Evolutionary conservation across 352 stramenopile species (phyloP), one percentile per base, ranked within the genome.

Genomic region (Globisporangium megalacanthum): DNA sequence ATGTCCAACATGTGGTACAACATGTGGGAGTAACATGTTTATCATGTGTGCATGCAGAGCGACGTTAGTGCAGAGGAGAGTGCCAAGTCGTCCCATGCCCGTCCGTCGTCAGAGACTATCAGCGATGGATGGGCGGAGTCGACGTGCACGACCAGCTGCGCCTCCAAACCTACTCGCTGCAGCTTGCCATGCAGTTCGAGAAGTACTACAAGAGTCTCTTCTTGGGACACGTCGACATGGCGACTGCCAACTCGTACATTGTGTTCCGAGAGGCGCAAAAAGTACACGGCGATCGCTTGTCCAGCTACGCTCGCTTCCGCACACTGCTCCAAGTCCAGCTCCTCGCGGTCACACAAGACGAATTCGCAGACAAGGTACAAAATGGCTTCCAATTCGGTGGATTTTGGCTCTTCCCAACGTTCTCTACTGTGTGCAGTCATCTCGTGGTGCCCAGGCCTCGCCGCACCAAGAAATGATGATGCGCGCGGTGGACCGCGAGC

Each of bases 171-270:
- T 51, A 51, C 46, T 51, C 46, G 14, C 9, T 35, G 2, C 46
- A 51, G 19, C 19, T 51, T 4, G 13, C 46, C 8, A 8, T 51
- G 19, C 46, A 22, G 6, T 51, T 51, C 22, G 35, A 19, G 3
- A 51, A 51, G 46, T 51, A 51, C 46, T 51, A 51, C 46, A 51
- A 51, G n/a, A 9, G n/a, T 14, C 46, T 35, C 5, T 51, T 36
- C 4, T 9, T 51, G 5, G 46, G 46, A 7, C n/a, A 35, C 7
- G 6, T 22, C 20, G 46, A 51, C 46, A 51, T 51, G 46, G 19
- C 19, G 11, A 36, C 8, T 14, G 46, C 35, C 2, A 51, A n/a
- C 22, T 9, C 46, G n/a, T 51, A 19, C 22, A 8, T 51, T 6
- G 46, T 51, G n/a, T 14, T 35, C 20, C 42, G 42, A 17, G 42